These are phyloP conservation scores for Pinus taeda DNA, from an alignment of 75 land plant species.

Conservation along the genomic window DNA sequence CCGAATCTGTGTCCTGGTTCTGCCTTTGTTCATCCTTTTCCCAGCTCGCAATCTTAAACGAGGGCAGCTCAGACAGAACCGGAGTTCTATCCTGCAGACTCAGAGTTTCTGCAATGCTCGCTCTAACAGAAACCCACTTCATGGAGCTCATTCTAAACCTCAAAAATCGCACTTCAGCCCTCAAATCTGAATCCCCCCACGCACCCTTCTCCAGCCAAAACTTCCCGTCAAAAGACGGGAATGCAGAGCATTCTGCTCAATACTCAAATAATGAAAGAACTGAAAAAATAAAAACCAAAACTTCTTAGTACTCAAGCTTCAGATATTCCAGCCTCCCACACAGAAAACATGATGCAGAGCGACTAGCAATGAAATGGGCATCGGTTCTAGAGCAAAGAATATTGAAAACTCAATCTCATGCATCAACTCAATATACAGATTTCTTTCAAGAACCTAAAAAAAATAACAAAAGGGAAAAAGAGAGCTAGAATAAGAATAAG, in stretches of 20 bases:
- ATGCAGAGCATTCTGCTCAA: too few relatives aligned
- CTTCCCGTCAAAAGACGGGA: background rate
- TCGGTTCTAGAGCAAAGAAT: background rate
- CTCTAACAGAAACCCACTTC: constrained; percentile 12
- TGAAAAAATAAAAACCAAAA: background rate
- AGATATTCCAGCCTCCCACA: background rate
- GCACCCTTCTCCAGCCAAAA: background rate
- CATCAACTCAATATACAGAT: background rate
- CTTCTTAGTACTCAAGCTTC: background rate
- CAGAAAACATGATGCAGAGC: too few relatives aligned
- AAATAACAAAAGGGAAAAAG: background rate
- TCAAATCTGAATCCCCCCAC: background rate
- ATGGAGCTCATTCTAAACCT: constrained; percentile 12
- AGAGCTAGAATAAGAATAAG: constrained; percentile 6
- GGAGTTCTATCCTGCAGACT: background rate
- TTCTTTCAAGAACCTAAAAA: background rate
- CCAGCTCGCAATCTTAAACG: constrained; percentile 26
- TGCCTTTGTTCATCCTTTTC: constrained; percentile 17
- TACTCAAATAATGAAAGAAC: background rate
- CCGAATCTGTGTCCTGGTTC: constrained; percentile 32
- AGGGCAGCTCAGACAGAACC: constrained; percentile 33
- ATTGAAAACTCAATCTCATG: background rate
- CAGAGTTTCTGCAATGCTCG: constrained; percentile 12
- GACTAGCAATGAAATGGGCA: background rate
- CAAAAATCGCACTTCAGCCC: background rate